phyloP scores from a whole-genome alignment of 2,329 filamentous ascomycete genomes.

The Metarhizium humberi region DNA sequence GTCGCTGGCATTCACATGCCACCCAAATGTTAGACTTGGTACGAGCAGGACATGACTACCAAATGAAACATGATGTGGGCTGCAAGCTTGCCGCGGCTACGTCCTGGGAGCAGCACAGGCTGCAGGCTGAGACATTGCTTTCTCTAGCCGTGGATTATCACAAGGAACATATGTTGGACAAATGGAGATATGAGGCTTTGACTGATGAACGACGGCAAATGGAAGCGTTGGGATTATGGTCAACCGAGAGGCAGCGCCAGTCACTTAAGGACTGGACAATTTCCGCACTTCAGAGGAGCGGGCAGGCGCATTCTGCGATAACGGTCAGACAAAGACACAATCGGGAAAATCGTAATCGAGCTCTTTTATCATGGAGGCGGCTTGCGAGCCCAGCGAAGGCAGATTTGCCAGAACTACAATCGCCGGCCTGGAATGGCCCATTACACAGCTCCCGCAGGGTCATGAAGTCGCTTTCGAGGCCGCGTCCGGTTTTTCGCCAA shows the following conservation, averaged over 20 bases:
- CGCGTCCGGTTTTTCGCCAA: constrained; percentile 14
- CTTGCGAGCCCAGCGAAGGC: constrained; percentile 9
- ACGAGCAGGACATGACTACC: constrained; percentile 10
- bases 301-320: constrained; percentile 27
- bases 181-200: constrained; percentile 10
- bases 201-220: constrained; percentile 15
- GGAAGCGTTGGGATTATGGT: constrained; percentile 23
- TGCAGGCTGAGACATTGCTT: background rate
- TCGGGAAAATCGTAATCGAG: constrained; percentile 20
- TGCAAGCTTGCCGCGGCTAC: constrained; percentile 8
- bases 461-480: constrained; percentile 16
- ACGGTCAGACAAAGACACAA: constrained; percentile 22
- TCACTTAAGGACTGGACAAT: constrained; percentile 28
- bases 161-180: constrained; percentile 9
- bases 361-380: constrained; percentile 23
- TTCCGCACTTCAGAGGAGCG: constrained; percentile 24
- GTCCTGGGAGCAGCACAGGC: constrained; percentile 13
- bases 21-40: constrained; percentile 6
- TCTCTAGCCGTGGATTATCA: background rate
- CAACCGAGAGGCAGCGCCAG: constrained; percentile 20
- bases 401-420: constrained; percentile 2
- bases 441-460: constrained; percentile 10
- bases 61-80: constrained; percentile 5
- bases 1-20: constrained; percentile 18
- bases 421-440: background rate